Evolutionary conservation across 352 stramenopile species (phyloP), one percentile per base, ranked within the genome.

Genomic region (Peronospora destructor): DNA sequence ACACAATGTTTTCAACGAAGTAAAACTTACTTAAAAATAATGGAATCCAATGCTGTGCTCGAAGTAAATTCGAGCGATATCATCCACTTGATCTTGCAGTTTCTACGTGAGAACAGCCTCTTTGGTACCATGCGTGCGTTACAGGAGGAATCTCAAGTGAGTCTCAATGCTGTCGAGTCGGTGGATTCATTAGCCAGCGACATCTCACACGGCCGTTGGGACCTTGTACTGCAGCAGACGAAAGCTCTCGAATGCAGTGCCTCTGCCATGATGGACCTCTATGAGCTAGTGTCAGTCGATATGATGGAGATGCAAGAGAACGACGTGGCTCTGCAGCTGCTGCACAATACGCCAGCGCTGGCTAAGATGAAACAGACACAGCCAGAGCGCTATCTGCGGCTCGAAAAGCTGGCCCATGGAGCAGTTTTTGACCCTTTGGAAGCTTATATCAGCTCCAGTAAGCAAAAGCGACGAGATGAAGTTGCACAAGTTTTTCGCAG

Each of bases 31-130:
- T 3, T 1, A 21, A 21, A 21, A 21, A 21, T 21, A 14, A 57
- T 58, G 50, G 50, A 51, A 9, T 35, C 50, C 17, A 51, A 11
- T 33, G 23, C 3, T 12, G 46, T 78, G 53, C 56, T 86, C 28
- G 73, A 88, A 41, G 71, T 88, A 38, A 69, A 83, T 43, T 68
- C 75, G 12, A 64, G 73, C 51, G 88, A 97, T 49, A 79, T 87
- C 40, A 72, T 96, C 45, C 82, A 86, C 19, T 67, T 97, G 21
- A 88, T 97, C 46, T 77, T 96, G 55, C 86, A 96, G 69, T 97
- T 95, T 48, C 74, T 95, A 30, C 77, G 90, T 46, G 91, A 97
- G 66, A 92, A 96, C 59, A 73, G 80, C 8, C 68, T 97, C 7
- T 87, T 87, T 36, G 42, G 67, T 19, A 71, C 86, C 7, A 80